Evolutionary conservation across 2,329 filamentous ascomycete genomes (phyloP), one percentile per base, ranked within the genome.

Genomic region (Aspergillus caelatus): DNA sequence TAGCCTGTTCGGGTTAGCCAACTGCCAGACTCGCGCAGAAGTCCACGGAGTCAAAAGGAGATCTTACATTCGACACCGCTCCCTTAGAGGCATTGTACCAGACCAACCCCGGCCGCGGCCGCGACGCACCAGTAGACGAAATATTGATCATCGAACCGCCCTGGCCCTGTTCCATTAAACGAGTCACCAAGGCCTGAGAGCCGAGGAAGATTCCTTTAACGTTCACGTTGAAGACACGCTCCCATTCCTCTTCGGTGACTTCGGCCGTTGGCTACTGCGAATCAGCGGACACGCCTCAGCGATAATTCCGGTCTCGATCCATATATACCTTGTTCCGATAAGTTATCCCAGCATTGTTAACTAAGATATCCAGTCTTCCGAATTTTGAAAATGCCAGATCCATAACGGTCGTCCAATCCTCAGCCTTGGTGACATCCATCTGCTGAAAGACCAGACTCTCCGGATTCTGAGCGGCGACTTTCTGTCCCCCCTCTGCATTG

Each of bases 291-390:
- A 28, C 36, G 9, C 21, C 12, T 30, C 32, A 23, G 34, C 19
- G 41, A 55, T 11, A 14, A 19, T 10, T 39, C 19, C n/a, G 6
- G 61, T 14, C 14, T 50, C 8, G 7, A 50, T 30, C 4, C 21
- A 30, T 1, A 30, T 1, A 45, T 53, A 77, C 77, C 74, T 80
- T 80, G 65, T 80, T 80, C 59, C 71, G 71, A 71, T 77, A 79
- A 19, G 72, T 72, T 19, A 74, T 79, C 14, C 82, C 82, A 9
- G 81, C 81, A 72, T 83, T 83, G 63, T 83, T 83, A 48, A 83
- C 75, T 56, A 84, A 67, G 19, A 81, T 73, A 70, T 83, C 79
- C 58, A 84, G 65, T 26, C 71, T 67, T 1, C 76, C 75, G 36
- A 74, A 72, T 48, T 71, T 71, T 5, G 70, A 57, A 30, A 81